Base-by-base conservation (phyloP, 1,284 basidiomycete species). In the Tetrapyrgos nigripes region DNA sequence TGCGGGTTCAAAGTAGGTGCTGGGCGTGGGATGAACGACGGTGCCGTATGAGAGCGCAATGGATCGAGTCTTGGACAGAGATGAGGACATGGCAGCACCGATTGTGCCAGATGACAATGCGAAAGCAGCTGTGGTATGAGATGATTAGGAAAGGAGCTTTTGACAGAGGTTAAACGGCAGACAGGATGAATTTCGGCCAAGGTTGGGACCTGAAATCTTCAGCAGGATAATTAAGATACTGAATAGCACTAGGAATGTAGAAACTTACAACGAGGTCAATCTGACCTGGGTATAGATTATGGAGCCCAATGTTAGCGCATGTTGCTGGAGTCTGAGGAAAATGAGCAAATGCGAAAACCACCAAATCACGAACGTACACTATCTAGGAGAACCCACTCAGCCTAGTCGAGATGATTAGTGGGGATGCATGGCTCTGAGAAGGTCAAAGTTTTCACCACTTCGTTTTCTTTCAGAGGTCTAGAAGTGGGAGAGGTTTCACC, bases 31-130 rank as follows among this genome's bases (percentile, higher is more conserved):
- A 62, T 86, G 83, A 43, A 83, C 72, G 58, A 96, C 87, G 21
- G 85, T 92, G 29, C 93, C 95, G 71, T 95, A 97, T 0, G 92
- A 95, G 28, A 97, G 70, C 0, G 92, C 88, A 64, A 94, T 91
- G 27, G 92, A 81, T 50, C 91, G 83, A 45, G 81, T 77, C 63
- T 83, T 79, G 26, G 91, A 89, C 48, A 96, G 75, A 1, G 93
- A 87, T 1, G 89, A 87, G 14, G 92, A 59, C 55, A 62, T 54
- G 31, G 61, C 61, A 1, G 94, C 94, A 40, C 96, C 95, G 61
- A 97, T 83, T 1, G 96, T 97, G 0, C 96, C 96, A 21, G 93
- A 94, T 0, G 93, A 94, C 43, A 96, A 79, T 4, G 91, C 83
- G 69, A 95, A 94, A 1, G 94, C 93, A 37, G 92, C 91, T 92